Evolutionary conservation across 2,329 filamentous ascomycete genomes (phyloP), one percentile per base, ranked within the genome.

Genomic region (Metarhizium rileyi): DNA sequence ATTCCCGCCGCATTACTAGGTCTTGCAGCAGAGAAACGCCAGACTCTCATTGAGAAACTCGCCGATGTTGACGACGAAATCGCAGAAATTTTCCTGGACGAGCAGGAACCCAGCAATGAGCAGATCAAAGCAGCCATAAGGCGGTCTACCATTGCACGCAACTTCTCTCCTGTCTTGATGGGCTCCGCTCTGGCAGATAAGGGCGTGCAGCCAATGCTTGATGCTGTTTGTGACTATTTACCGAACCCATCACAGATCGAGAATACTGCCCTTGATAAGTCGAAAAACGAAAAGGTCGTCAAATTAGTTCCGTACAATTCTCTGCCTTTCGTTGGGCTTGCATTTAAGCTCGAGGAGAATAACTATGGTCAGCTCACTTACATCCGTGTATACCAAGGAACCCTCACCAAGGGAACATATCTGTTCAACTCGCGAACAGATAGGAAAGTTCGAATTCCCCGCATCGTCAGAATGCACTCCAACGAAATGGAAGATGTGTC

Each of bases 11-110:
- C 90, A 38, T 72, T 95, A 23, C 76, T 83, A 60, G 76, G 80
- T n/a, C 66, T 95, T 33, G 90, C 81, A 20, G 76, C 87, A 57
- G 84, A 96, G 73, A 90, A 90, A 72, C 81, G 90, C 54, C 81
- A 84, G 62, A 83, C 85, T 60, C 76, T 98, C 53, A 90, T 98
- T 53, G 93, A 97, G 73, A 95, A 90, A 57, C 78, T 98, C 48
- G 93, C 93, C 25, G 93, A 98, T 70, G 91, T 97, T 42, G 93
- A 98, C 62, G 93, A 98, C 59, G 90, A 96, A 67, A 97, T 98
- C 52, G 91, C 91, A 22, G 90, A 98, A 69, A 74, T 96, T 47
- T 97, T 90, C 75, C 72, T 98, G 48, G 90, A 95, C 4, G 93
- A 97, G 70, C 70, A 79, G 60, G 84, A 82, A 49, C 93, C 93